Conservation (phyloP, 805 yeast species). For the Zygoascus flipseniorum region DNA sequence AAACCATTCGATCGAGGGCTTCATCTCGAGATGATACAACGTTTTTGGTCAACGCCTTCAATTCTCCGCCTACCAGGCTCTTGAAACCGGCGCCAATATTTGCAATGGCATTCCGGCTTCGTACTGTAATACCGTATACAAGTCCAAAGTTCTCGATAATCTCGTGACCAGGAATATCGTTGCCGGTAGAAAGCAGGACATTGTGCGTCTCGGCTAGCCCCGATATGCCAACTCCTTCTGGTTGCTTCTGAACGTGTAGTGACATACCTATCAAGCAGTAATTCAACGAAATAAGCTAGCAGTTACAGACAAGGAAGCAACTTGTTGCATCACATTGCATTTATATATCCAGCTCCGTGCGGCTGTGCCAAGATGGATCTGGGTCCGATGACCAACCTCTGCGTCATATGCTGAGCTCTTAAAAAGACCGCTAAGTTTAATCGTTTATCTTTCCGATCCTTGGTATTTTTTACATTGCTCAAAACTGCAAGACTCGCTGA, state of each 20-base stretch:
- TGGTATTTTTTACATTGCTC: too few relatives aligned
- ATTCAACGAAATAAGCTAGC: too few relatives aligned
- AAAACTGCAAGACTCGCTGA: too few relatives aligned
- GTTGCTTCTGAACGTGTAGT: neutral
- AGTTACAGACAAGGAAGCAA: too few relatives aligned
- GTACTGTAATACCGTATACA: slow-evolving; percentile 18
- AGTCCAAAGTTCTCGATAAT: slow-evolving; percentile 13
- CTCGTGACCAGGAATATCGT: slow-evolving; percentile 17
- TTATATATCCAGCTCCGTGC: too few relatives aligned
- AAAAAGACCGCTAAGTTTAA: too few relatives aligned
- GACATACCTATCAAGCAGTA: too few relatives aligned
- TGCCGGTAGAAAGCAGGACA: slow-evolving; percentile 15
- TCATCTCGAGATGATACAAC: slow-evolving; percentile 14
- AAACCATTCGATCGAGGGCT: slow-evolving; percentile 16
- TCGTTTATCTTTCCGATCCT: too few relatives aligned
- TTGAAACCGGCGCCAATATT: slow-evolving; percentile 16
- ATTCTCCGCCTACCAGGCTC: slow-evolving; percentile 17
- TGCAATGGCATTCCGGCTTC: slow-evolving; percentile 12
- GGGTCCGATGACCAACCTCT: too few relatives aligned
- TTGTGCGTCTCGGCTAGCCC: slow-evolving; percentile 4
- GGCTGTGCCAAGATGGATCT: too few relatives aligned
- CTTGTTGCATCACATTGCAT: too few relatives aligned
- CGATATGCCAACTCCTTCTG: slow-evolving; percentile 1
- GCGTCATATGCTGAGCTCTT: too few relatives aligned
- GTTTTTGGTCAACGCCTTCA: slow-evolving; percentile 15